Conservation (phyloP, 1,139 yeast genomes). For the Nakaseomyces glabratus region DNA sequence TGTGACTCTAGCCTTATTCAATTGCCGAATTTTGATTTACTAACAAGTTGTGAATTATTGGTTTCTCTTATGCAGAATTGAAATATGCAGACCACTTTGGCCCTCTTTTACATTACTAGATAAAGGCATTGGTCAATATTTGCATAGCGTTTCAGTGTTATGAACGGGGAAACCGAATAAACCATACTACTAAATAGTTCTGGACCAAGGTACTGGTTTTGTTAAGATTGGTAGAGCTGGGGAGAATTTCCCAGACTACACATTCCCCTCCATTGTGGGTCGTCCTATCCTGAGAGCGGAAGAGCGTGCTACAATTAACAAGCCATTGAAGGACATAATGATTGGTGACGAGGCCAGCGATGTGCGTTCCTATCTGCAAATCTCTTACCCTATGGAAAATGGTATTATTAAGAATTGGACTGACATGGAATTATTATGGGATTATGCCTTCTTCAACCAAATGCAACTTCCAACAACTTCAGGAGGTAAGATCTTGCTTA, state of each 20-base stretch:
- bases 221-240: conserved; percentile 94
- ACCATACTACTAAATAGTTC: conserved; percentile 54
- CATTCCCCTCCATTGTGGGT: conserved; percentile 98
- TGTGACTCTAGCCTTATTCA: too few relatives aligned
- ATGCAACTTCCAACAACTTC: conserved; percentile 67
- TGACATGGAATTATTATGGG: conserved; percentile 98
- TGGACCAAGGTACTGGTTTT: conserved; percentile 99
- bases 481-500: conserved; percentile 73
- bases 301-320: conserved; percentile 59
- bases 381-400: conserved; percentile 96
- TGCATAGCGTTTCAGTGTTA: too few relatives aligned
- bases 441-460: conserved; percentile 87
- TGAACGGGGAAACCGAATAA: too few relatives aligned
- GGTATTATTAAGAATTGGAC: conserved; percentile 98
- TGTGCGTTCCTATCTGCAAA: conserved; percentile 80
- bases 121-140: too few relatives aligned
- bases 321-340: conserved; percentile 74
- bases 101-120: too few relatives aligned
- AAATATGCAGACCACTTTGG: too few relatives aligned
- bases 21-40: too few relatives aligned
- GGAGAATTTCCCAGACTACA: conserved; percentile 92
- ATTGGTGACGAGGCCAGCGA: conserved; percentile 94
- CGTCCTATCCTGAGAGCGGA: conserved; percentile 96
- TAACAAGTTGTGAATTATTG: too few relatives aligned
- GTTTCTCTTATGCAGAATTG: too few relatives aligned